A percentile compares a stretch with the other conserved stretches of the same genome.
Conservation (phyloP, 495 filamentous ascomycete genomes). For the Massariosphaeria phaeospora region DNA sequence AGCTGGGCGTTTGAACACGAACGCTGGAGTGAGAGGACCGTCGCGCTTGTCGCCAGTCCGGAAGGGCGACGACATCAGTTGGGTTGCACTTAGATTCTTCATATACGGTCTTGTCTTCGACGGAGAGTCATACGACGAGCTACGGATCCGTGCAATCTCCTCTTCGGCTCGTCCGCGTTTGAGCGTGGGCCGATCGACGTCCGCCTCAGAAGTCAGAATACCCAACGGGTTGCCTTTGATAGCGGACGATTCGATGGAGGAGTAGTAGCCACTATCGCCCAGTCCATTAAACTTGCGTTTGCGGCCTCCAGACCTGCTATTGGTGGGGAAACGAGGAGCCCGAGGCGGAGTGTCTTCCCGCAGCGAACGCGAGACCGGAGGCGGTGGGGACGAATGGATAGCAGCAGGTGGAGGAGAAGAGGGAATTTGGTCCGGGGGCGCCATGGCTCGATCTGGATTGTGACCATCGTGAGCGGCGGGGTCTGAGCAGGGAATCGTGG, state of each 20-base stretch:
- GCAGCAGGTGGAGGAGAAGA: conserved; percentile 58
- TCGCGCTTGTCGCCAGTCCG: conserved; percentile 54
- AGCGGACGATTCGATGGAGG: conserved; percentile 92
- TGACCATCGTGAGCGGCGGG: conserved; percentile 62
- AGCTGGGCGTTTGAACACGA: conserved; percentile 76
- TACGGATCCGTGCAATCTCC: conserved; percentile 89
- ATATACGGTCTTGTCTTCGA: conserved; percentile 53
- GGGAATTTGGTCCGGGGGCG: conserved; percentile 42
- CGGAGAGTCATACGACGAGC: conserved; percentile 89
- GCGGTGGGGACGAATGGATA: conserved; percentile 83
- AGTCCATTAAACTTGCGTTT: conserved; percentile 69
- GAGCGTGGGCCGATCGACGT: conserved; percentile 66
- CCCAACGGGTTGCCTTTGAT: conserved; percentile 60
- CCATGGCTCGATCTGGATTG: conserved; percentile 43
- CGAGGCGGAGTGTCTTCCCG: conserved; percentile 70
- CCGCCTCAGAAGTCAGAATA: conserved; percentile 62
- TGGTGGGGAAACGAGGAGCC: conserved; percentile 54
- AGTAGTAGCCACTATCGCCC: conserved; percentile 96
- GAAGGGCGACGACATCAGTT: conserved; percentile 56
- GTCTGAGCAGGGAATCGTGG: conserved; percentile 87
- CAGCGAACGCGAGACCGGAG: conserved; percentile 51
- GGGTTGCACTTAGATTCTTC: conserved; percentile 46
- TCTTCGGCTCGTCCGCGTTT: conserved; percentile 90
- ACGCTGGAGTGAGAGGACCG: conserved; percentile 66
- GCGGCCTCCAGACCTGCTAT: conserved; percentile 54